Conservation (phyloP, 2,329 filamentous ascomycete genomes). For the Cercospora beticola region DNA sequence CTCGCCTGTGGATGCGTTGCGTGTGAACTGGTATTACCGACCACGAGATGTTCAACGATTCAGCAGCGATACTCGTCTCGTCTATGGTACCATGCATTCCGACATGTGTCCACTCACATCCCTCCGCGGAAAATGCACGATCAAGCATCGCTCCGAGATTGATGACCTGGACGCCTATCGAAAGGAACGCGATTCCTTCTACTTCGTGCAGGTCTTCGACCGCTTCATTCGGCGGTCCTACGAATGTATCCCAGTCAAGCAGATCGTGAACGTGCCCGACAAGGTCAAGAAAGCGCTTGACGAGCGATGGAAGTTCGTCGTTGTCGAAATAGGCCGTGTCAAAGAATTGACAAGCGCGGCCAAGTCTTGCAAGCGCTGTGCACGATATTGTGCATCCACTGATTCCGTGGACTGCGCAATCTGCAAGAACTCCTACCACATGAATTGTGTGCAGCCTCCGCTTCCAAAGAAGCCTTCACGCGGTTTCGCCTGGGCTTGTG, state of each 20-base stretch:
- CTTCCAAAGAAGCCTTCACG: conserved; percentile 93
- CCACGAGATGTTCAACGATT: conserved; percentile 94
- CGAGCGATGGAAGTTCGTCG: conserved; percentile 93
- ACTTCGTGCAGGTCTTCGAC: conserved; percentile 97
- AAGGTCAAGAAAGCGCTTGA: conserved; percentile 95
- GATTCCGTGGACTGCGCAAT: conserved; percentile 97
- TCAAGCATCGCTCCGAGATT: conserved; percentile 86
- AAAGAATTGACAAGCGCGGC: conserved; percentile 95
- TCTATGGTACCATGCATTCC: conserved; percentile 98
- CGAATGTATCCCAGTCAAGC: conserved; percentile 87
- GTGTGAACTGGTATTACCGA: conserved; percentile 98
- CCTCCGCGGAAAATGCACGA: conserved; percentile 87
- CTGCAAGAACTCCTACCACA: conserved; percentile 93
- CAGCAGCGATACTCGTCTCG: conserved; percentile 81
- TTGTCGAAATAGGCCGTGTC: conserved; percentile 88
- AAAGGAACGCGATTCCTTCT: conserved; percentile 83
- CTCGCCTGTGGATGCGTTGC: conserved; percentile 77
- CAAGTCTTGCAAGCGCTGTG: conserved; percentile 93
- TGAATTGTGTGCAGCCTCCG: conserved; percentile 93
- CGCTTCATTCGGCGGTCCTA: conserved; percentile 98
- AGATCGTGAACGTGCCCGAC: conserved; percentile 93
- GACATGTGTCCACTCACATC: conserved; percentile 91
- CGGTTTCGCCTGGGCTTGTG: conserved; percentile 97
- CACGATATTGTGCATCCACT: conserved; percentile 85
- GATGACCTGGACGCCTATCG: conserved; percentile 78